Conservation (phyloP, 805 yeast species). For the Wickerhamomyces queroliae region DNA sequence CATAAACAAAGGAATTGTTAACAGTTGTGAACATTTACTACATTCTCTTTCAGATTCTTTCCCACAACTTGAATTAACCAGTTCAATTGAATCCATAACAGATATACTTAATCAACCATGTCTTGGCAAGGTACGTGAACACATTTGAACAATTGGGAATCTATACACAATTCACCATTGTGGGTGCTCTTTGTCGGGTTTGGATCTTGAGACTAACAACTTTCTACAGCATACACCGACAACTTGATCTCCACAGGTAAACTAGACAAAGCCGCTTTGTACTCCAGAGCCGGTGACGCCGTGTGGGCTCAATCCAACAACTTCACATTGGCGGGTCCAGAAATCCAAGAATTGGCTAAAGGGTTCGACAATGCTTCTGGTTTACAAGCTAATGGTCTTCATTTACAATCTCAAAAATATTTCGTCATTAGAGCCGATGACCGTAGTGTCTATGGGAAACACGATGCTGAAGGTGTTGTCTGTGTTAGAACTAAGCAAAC, state of each 20-base stretch:
- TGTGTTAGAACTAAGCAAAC: constrained; percentile 94
- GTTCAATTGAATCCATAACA: neutral
- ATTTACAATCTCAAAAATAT: constrained; percentile 79
- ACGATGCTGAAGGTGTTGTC: constrained; percentile 81
- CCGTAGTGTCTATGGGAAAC: constrained; percentile 90
- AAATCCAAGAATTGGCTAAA: constrained; percentile 64
- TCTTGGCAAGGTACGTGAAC: constrained; percentile 2
- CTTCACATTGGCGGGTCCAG: constrained; percentile 58
- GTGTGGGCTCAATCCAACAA: constrained; percentile 85
- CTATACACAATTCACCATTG: neutral
- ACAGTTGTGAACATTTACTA: too few relatives aligned
- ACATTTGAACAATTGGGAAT: neutral
- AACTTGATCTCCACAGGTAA: constrained; percentile 83
- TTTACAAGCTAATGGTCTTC: constrained; percentile 83
- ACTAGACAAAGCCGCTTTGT: constrained; percentile 88
- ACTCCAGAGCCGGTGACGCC: constrained; percentile 91
- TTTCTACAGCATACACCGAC: constrained; percentile 79
- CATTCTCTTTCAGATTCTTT: constrained; percentile 1
- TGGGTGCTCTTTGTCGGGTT: too few relatives aligned
- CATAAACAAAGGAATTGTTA: too few relatives aligned
- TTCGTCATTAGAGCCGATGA: constrained; percentile 86
- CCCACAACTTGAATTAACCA: too few relatives aligned
- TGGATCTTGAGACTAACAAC: neutral
- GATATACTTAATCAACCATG: constrained; percentile 2
- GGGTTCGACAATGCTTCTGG: constrained; percentile 79